Evolutionary conservation across 345 rosid species (phyloP).

Genomic region (Rhodomyrtus tomentosa): DNA sequence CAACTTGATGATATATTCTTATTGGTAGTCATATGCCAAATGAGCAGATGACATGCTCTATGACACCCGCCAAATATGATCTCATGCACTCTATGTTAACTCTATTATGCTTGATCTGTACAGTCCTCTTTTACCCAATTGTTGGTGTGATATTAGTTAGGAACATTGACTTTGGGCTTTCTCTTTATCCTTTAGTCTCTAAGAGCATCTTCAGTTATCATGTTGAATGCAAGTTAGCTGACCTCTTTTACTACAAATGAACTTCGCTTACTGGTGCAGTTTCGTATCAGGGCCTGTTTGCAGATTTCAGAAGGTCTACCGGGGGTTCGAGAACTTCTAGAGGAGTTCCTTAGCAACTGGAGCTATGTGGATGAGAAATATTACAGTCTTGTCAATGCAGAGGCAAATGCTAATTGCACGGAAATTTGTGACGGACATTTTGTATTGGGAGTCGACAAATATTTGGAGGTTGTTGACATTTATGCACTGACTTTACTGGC

Average conservation of each 20-base stretch:
- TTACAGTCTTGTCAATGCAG: slow-evolving; percentile 20
- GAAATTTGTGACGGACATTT: slow-evolving; percentile 18
- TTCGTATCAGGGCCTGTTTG: slow-evolving; percentile 48
- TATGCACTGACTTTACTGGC: slow-evolving; percentile 55
- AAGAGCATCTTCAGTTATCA: not conserved
- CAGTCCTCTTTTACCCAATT: not conserved
- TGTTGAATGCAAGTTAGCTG: not conserved
- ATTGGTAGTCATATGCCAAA: not conserved
- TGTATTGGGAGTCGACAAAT: slow-evolving; percentile 36
- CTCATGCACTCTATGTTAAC: not conserved
- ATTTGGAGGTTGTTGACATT: slow-evolving; percentile 55
- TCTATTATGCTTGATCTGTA: not conserved
- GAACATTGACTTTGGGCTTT: not conserved
- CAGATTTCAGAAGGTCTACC: slow-evolving; percentile 51
- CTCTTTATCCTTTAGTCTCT: not conserved
- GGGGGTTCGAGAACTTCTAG: slow-evolving; percentile 51
- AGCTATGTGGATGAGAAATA: slow-evolving; percentile 32
- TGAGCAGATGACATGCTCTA: too few relatives aligned
- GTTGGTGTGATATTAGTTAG: not conserved
- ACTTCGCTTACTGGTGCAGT: not conserved
- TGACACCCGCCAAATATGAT: not conserved
- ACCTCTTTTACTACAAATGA: not conserved
- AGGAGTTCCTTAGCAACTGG: slow-evolving; percentile 71
- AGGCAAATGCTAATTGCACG: slow-evolving; percentile 7
- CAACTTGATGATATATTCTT: not conserved